Base-by-base conservation (phyloP, 208 protist genomes). In the Crithidia fasciculata region DNA sequence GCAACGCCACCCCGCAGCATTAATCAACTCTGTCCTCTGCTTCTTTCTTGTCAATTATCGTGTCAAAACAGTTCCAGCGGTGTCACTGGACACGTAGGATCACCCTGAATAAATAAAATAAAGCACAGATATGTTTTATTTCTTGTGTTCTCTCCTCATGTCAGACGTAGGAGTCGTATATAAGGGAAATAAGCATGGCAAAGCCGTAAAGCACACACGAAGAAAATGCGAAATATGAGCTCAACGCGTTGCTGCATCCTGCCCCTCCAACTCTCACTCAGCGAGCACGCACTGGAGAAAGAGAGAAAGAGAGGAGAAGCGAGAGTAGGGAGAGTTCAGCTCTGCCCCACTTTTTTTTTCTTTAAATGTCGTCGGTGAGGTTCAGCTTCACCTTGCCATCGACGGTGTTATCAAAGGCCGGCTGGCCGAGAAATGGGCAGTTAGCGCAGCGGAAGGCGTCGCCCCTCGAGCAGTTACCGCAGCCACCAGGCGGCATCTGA, bases 391-490 rank as follows among this genome's bases (percentile, higher is more conserved):
- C 88, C 62, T 95, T 95, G n/a, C 90, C 93, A 44, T 94, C 87
- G 13, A 72, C 80, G 19, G 82, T 90, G 78, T 90, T 90, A 59
- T 94, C 84, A 19, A 89, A 97, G n/a, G 91, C 91, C 2, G 93
- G 93, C 81, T 87, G 73, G 8, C 93, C 93, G 12, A 95, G 87
- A 71, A 85, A 97, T 2, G 93, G 93, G 81, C 93, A 97, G 50
- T 74, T 81, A 39, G 94, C 94, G 61, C 94, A 97, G 72, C 94
- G 91, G 69, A 97, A 97, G 16, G 94, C 94, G 60, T 97, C 94
- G 2, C 94, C 94, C 63, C 88, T 87, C 4, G 90, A 72, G 75
- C 94, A 97, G 80, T 92, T 95, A 44, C 94, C 94, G 39, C 93
- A 97, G 10, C 93, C 91, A 64, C 91, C 91, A 7, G 84, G 15